phyloP scores from a whole-genome alignment of 2,329 filamentous ascomycete species.

The Kalmusia sp. region DNA sequence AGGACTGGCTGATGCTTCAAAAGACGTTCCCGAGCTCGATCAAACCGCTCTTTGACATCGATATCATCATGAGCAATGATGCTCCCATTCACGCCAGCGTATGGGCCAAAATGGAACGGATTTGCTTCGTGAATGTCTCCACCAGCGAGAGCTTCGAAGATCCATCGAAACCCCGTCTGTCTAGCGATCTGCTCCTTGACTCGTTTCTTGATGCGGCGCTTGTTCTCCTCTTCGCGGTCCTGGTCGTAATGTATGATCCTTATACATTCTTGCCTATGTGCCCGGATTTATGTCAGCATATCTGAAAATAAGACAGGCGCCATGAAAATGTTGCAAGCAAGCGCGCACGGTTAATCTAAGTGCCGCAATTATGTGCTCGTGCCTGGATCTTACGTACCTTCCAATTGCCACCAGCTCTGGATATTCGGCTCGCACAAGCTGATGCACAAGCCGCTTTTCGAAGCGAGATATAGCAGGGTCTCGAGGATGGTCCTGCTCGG shows the following conservation, averaged over 20 bases:
- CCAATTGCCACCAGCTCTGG: conserved; percentile 53
- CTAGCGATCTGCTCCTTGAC: conserved; percentile 49
- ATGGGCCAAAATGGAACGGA: conserved; percentile 42
- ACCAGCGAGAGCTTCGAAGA: conserved; percentile 56
- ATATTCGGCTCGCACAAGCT: conserved; percentile 69
- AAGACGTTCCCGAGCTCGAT: conserved; percentile 51
- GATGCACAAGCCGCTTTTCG: conserved; percentile 71
- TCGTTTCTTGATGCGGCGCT: conserved; percentile 44
- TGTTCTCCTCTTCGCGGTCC: conserved; percentile 52
- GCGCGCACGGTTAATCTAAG: no score
- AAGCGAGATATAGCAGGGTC: conserved; percentile 50
- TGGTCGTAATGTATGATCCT: conserved; percentile 52
- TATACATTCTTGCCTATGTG: conserved; percentile 52
- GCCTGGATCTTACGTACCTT: no score
- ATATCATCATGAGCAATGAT: conserved; percentile 43
- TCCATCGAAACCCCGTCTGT: conserved; percentile 59
- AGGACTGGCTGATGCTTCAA: conserved; percentile 58
- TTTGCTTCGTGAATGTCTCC: conserved; percentile 47
- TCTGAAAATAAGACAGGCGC: no score
- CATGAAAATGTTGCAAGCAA: no score
- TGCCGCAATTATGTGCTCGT: no score
- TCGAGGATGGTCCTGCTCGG: conserved; percentile 19
- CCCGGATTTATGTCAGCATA: no score
- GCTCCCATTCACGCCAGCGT: conserved; percentile 43
- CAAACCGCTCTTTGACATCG: conserved; percentile 46